Percentiles rank a stretch among this genome's conserved stretches.
Evolutionary conservation across 2,329 filamentous ascomycete genomes (phyloP).

Genomic region (Calonectria multiphialidica): DNA sequence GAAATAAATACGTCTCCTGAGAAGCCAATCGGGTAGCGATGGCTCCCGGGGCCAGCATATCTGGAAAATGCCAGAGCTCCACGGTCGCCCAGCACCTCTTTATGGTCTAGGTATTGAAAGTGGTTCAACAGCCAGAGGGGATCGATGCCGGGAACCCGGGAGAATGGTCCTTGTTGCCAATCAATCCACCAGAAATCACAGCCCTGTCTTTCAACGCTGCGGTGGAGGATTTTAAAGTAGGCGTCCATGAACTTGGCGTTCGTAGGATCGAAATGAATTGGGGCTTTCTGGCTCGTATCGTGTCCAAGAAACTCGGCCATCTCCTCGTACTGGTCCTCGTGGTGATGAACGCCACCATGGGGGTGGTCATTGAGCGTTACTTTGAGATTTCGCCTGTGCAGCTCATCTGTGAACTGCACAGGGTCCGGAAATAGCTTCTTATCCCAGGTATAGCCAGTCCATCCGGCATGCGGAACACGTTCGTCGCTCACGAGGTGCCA

Average conservation of each 20-base stretch:
- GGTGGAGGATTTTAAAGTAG: constrained; percentile 69
- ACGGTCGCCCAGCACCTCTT: constrained; percentile 42
- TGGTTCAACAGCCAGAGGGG: constrained; percentile 76
- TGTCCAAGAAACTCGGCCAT: constrained; percentile 65
- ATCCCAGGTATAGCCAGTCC: constrained; percentile 72
- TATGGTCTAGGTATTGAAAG: constrained; percentile 69
- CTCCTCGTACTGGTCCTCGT: constrained; percentile 68
- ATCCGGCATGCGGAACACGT: constrained; percentile 47
- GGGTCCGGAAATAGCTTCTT: constrained; percentile 64
- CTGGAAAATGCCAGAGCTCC: constrained; percentile 69
- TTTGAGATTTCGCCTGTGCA: constrained; percentile 65
- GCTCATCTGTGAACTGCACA: constrained; percentile 59
- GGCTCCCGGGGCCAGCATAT: constrained; percentile 73
- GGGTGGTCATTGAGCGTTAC: constrained; percentile 73
- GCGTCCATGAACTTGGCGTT: constrained; percentile 67
- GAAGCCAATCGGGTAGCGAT: constrained; percentile 74
- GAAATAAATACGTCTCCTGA: constrained; percentile 71
- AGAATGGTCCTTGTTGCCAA: constrained; percentile 73
- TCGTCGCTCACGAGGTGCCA: constrained; percentile 63
- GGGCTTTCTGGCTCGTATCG: constrained; percentile 51
- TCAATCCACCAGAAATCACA: constrained; percentile 77
- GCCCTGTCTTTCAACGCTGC: constrained; percentile 66
- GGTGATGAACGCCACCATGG: constrained; percentile 66
- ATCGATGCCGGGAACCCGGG: constrained; percentile 68
- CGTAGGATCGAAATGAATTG: constrained; percentile 59